phyloP scores from a whole-genome alignment of 306 rosid genomes.

The Senna siamea region DNA sequence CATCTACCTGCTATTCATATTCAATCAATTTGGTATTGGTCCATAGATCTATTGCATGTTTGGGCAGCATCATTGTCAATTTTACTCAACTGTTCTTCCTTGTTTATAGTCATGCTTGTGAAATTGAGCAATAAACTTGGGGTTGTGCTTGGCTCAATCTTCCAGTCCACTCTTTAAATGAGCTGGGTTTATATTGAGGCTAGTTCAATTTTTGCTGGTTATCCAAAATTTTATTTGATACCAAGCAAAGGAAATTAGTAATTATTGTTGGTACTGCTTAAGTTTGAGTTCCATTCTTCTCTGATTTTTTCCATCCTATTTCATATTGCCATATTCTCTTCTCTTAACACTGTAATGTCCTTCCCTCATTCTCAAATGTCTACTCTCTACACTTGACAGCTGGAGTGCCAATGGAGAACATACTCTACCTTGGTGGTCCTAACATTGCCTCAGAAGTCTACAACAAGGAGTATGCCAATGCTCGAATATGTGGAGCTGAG shows the following conservation, averaged over 20 bases:
- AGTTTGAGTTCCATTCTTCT: neutral
- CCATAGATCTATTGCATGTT: neutral
- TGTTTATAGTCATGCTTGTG: conserved; percentile 1
- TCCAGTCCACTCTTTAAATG: too few species aligned
- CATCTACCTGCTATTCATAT: too few species aligned
- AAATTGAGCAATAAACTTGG: too few species aligned
- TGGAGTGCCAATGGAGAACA: conserved; percentile 83
- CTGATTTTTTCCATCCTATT: conserved; percentile 14
- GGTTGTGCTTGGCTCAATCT: too few species aligned
- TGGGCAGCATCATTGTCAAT: conserved; percentile 21
- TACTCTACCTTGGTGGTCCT: conserved; percentile 95
- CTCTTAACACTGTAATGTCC: conserved; percentile 9
- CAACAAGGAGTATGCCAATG: conserved; percentile 95
- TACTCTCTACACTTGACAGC: conserved; percentile 55
- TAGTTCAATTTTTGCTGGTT: too few species aligned
- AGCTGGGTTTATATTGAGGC: too few species aligned
- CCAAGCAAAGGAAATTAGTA: conserved; percentile 1
- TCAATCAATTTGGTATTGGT: too few species aligned
- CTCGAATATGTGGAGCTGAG: conserved; percentile 94
- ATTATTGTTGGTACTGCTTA: neutral
- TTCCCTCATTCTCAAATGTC: too few species aligned
- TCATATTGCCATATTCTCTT: conserved; percentile 8
- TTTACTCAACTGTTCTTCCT: conserved; percentile 9
- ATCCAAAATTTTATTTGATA: too few species aligned
- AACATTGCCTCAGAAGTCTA: conserved; percentile 92